A percentile compares a stretch with the other conserved stretches of the same genome.
phyloP scores from a whole-genome alignment of 2,329 filamentous ascomycete species.

The Alternaria longipes region DNA sequence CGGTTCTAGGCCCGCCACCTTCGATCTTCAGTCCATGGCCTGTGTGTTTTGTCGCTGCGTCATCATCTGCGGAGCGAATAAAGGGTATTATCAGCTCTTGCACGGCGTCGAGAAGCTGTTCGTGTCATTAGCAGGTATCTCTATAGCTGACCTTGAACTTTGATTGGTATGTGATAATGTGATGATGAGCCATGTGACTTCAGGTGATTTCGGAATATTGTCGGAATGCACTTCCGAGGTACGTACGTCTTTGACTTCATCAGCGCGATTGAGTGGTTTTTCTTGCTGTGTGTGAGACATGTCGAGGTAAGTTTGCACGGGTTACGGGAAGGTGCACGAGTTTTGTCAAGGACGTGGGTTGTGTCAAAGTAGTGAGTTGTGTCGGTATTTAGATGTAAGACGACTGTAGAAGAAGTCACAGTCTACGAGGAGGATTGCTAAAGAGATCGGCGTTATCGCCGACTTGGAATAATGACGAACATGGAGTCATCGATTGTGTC shows the following conservation, averaged over 20 bases:
- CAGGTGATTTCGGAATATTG: constrained; percentile 16
- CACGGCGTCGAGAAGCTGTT: constrained; percentile 58
- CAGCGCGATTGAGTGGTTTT: constrained; percentile 42
- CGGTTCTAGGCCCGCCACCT: constrained; percentile 62
- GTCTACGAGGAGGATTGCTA: constrained; percentile 4
- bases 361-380: not conserved
- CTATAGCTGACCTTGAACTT: not conserved
- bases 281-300: constrained; percentile 20
- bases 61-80: constrained; percentile 73
- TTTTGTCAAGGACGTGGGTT: not conserved
- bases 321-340: not conserved
- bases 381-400: not conserved
- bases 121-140: constrained; percentile 1
- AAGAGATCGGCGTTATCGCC: constrained; percentile 19
- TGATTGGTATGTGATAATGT: not conserved
- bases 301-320: not conserved
- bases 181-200: constrained; percentile 7
- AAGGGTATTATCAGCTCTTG: constrained; percentile 75
- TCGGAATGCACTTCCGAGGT: constrained; percentile 6
- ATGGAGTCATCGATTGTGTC: constrained; percentile 22
- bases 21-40: constrained; percentile 70
- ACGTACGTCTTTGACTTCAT: constrained; percentile 52
- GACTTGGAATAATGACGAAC: constrained; percentile 12
- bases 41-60: constrained; percentile 63
- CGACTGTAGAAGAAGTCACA: constrained; percentile 4